Percentiles rank a stretch among this genome's conserved stretches.
phyloP scores from a whole-genome alignment of 306 rosid species.

The Astragalus glycyphyllos region DNA sequence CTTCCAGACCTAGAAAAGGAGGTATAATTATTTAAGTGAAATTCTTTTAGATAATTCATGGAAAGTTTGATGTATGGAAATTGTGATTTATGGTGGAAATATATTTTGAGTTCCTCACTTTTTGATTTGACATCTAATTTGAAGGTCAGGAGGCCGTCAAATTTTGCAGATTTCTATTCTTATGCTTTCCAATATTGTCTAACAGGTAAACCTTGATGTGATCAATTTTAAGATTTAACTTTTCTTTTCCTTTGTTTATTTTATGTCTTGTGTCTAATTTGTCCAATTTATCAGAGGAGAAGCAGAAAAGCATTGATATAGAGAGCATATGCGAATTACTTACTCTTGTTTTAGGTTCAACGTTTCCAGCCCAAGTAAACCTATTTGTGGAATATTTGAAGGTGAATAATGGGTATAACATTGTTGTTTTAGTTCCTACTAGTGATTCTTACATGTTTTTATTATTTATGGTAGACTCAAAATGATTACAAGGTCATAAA shows the following conservation, averaged over 20 bases:
- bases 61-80: conserved; percentile 6
- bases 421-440: conserved; percentile 17
- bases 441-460: conserved; percentile 36
- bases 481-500: conserved; percentile 95
- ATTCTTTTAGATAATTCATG: conserved; percentile 17
- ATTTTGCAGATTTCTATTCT: conserved; percentile 89
- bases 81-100: conserved; percentile 22
- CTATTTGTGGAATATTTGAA: conserved; percentile 81
- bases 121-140: conserved; percentile 44
- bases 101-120: conserved; percentile 39
- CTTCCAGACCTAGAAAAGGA: conserved; percentile 95
- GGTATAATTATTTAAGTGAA: conserved; percentile 54
- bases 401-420: conserved; percentile 53
- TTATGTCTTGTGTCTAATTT: conserved; percentile 29
- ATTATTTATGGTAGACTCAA: conserved; percentile 66
- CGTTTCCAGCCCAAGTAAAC: conserved; percentile 75
- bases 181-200: conserved; percentile 93
- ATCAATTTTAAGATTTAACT: background rate
- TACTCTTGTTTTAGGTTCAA: conserved; percentile 82
- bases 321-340: conserved; percentile 93
- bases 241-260: conserved; percentile 29
- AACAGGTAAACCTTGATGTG: conserved; percentile 64
- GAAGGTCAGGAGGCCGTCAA: conserved; percentile 85
- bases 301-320: conserved; percentile 97
- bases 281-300: conserved; percentile 76